Evolutionary conservation across 805 yeast genomes (phyloP).

Genomic region (Barnettozyma sucrosica): DNA sequence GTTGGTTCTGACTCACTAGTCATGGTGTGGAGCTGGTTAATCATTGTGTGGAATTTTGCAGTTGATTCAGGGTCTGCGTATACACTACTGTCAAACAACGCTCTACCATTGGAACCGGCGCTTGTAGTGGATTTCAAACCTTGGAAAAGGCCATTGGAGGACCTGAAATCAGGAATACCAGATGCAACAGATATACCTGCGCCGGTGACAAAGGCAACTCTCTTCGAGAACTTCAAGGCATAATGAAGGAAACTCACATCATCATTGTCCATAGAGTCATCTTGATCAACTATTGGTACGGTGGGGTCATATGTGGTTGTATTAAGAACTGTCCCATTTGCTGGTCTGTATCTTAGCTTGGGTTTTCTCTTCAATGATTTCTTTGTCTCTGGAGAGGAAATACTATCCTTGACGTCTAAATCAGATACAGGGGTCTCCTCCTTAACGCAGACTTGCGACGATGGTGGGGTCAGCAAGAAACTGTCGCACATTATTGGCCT

Average conservation of each 20-base stretch:
- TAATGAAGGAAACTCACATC: slow-evolving; percentile 46
- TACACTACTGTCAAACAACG: slow-evolving; percentile 73
- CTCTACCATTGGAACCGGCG: slow-evolving; percentile 46
- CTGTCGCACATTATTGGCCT: slow-evolving; percentile 11
- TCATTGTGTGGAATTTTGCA: slow-evolving; percentile 65
- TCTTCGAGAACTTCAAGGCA: slow-evolving; percentile 48
- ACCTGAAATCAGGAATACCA: slow-evolving; percentile 89
- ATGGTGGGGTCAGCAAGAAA: slow-evolving; percentile 23
- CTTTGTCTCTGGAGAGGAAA: not conserved
- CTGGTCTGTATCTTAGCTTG: slow-evolving; percentile 40
- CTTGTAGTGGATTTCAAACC: slow-evolving; percentile 38
- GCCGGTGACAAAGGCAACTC: slow-evolving; percentile 67
- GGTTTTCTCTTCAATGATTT: slow-evolving; percentile 34
- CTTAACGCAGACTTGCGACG: slow-evolving; percentile 17
- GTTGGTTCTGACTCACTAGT: slow-evolving; percentile 61
- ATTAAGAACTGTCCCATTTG: slow-evolving; percentile 39
- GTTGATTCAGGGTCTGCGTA: slow-evolving; percentile 60
- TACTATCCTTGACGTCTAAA: not conserved
- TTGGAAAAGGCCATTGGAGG: slow-evolving; percentile 70
- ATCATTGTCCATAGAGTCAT: slow-evolving; percentile 28
- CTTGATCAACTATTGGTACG: slow-evolving; percentile 29
- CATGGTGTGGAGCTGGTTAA: slow-evolving; percentile 52
- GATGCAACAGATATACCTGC: slow-evolving; percentile 90
- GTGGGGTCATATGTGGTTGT: slow-evolving; percentile 25
- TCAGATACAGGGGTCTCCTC: not conserved